Conservation (phyloP, 75 land plant species). For the Chamaecyparis obtusa region DNA sequence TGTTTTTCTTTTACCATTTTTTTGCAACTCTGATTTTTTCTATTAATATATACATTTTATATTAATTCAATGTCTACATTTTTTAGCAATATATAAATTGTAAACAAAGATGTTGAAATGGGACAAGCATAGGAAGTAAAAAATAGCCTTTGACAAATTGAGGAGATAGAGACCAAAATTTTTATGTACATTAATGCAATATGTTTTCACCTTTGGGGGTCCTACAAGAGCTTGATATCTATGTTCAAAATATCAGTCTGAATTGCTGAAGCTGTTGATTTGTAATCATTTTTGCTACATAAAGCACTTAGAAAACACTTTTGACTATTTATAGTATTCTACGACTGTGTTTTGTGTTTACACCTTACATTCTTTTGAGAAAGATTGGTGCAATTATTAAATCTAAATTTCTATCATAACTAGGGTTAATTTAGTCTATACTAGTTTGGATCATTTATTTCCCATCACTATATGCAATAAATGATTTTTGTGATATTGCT, state of each 20-base stretch:
- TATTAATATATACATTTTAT: no score
- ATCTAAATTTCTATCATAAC: not conserved
- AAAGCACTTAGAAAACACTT: not conserved
- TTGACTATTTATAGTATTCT: not conserved
- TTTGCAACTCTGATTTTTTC: no score
- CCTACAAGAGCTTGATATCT: not conserved
- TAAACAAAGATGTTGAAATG: no score
- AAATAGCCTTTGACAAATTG: no score
- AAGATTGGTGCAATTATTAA: not conserved
- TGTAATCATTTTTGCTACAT: not conserved
- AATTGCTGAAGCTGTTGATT: not conserved
- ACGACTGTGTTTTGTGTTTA: not conserved
- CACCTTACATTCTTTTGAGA: not conserved
- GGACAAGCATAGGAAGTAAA: no score
- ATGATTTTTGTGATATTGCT: no score
- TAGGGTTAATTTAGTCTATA: not conserved
- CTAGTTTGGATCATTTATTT: no score
- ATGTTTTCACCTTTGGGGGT: not conserved
- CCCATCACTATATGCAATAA: not conserved
- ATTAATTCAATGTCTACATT: no score
- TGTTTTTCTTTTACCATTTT: no score
- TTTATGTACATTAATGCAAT: no score
- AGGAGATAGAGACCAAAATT: no score
- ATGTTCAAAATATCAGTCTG: not conserved
- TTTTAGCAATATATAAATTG: no score